phyloP scores from a whole-genome alignment of 768 basidiomycete genomes.

The Rossbeevera mucosa region DNA sequence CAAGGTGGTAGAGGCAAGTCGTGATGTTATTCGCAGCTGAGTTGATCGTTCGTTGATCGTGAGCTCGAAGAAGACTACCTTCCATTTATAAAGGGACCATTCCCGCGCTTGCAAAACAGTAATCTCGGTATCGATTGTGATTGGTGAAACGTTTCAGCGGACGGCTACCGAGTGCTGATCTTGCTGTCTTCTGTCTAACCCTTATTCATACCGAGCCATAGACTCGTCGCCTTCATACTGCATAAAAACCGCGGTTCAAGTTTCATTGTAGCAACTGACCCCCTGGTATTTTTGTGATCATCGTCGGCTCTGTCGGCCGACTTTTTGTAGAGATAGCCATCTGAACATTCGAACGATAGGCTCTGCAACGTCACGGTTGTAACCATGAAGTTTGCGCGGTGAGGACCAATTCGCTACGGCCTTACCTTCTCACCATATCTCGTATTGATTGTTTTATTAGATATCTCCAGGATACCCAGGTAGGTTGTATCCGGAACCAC shows the following conservation, averaged over 20 bases:
- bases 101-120: background rate
- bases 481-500: slow-evolving; percentile 16
- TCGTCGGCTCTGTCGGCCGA: background rate
- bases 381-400: slow-evolving; percentile 61
- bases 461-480: slow-evolving; percentile 68
- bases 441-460: too few species aligned
- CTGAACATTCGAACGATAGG: background rate
- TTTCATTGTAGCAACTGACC: background rate
- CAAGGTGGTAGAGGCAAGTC: background rate
- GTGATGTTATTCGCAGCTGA: slow-evolving; percentile 1
- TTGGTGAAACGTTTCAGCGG: background rate
- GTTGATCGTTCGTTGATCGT: background rate
- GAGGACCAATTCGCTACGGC: slow-evolving; percentile 11
- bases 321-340: background rate
- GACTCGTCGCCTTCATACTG: background rate
- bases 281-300: background rate
- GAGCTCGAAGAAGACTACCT: background rate
- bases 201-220: background rate
- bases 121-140: background rate
- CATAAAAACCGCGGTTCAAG: background rate
- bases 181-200: background rate
- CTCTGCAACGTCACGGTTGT: too few species aligned
- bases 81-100: background rate
- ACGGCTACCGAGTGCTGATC: background rate
- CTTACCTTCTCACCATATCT: background rate